phyloP scores from a whole-genome alignment of 2,329 filamentous ascomycete genomes.

The Harringtonia aguacate region DNA sequence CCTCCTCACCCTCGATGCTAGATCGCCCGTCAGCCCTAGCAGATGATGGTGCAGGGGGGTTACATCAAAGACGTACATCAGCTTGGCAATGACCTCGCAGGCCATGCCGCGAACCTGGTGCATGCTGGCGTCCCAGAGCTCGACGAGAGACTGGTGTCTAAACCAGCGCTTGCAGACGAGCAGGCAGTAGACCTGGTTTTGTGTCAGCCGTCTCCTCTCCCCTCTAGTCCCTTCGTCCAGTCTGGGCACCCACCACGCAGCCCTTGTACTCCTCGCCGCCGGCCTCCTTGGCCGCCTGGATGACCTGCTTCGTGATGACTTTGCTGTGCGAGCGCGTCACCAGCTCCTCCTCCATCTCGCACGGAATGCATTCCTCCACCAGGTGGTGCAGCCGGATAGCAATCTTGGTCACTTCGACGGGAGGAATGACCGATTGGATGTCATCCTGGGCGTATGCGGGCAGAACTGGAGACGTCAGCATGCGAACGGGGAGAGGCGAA shows the following conservation, averaged over 20 bases:
- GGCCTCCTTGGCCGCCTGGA: slow-evolving; percentile 71
- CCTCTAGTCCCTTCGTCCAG: neutral
- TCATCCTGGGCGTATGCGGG: slow-evolving; percentile 48
- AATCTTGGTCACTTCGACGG: slow-evolving; percentile 76
- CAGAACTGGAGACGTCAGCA: slow-evolving; percentile 40
- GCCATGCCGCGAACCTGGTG: slow-evolving; percentile 69
- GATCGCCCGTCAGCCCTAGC: too few relatives aligned
- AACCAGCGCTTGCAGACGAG: slow-evolving; percentile 67
- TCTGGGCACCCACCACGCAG: slow-evolving; percentile 49
- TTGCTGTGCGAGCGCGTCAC: slow-evolving; percentile 75
- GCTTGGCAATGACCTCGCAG: slow-evolving; percentile 87
- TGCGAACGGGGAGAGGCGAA: too few relatives aligned
- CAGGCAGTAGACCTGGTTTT: slow-evolving; percentile 54
- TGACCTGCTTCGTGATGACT: slow-evolving; percentile 70
- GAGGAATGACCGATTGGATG: slow-evolving; percentile 56
- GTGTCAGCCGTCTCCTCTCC: too few relatives aligned
- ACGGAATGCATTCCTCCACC: slow-evolving; percentile 80
- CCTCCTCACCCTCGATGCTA: slow-evolving; percentile 77
- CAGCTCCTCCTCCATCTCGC: slow-evolving; percentile 68
- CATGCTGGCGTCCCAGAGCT: slow-evolving; percentile 88
- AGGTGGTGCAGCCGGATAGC: slow-evolving; percentile 85
- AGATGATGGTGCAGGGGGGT: neutral
- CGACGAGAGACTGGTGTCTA: slow-evolving; percentile 61
- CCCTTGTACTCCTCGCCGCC: slow-evolving; percentile 63
- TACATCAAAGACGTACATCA: slow-evolving; percentile 29